Base-by-base conservation (phyloP, 2,329 filamentous ascomycete species). In the Colletotrichum incanum region DNA sequence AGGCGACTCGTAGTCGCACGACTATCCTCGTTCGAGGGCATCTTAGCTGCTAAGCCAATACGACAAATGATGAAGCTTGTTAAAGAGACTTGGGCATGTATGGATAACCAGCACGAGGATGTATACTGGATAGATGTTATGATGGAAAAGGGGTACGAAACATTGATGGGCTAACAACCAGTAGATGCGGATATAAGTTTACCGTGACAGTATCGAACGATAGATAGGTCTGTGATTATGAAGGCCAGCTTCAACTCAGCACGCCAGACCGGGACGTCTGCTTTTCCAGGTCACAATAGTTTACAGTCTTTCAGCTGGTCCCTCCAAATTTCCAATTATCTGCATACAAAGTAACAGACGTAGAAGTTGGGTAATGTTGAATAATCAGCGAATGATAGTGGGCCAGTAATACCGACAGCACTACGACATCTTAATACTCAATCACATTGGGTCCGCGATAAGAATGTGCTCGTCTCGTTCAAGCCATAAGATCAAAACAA, bases 81-180 rank as follows among this genome's bases (percentile, higher is more conserved):
- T 55, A 81, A 82, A 60, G 83, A 86, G 74, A 83, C 83, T 3
- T 86, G 84, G 84, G 76, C 81, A 47, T 77, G 79, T 72, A 78
- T 80, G 54, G 66, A 65, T 31, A 20, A 39, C 9, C 39, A 20
- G 3, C 45, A 65, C 5, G 31, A 60, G 16, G 67, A 84, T 14
- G 78, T 79, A 7, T 85, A 86, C 73, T 86, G 85, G 85, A 80
- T 86, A 70, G 83, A 86, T 73, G 80, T 87, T 1, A 63, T 62
- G 64, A 56, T 50, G 26, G 39, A 67, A 4, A 56, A 23, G 31
- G 49, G 65, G 77, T 85, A 74, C 26, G 77, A 78, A 65, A 78
- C 77, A 9, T 60, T 78, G 62, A 77, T 65, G 68, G 56, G 68
- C 20, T 62, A 47, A 65, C 16, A 7, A 8, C 16, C 8, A 20